phyloP scores from a whole-genome alignment of 768 basidiomycete genomes.

The Lactifluus echinatus region DNA sequence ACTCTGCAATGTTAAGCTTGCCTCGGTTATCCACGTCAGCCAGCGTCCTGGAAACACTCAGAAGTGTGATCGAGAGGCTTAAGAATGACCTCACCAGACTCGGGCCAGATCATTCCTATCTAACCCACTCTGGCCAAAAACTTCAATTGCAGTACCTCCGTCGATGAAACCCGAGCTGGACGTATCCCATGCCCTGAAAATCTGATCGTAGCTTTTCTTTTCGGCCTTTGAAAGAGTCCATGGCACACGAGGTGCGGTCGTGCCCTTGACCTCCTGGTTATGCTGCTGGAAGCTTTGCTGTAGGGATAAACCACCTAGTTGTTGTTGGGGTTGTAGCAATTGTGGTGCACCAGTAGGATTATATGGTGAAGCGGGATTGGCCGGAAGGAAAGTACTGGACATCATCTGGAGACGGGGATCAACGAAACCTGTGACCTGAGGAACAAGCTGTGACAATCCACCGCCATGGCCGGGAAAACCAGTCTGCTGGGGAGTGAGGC shows the following conservation, averaged over 20 bases:
- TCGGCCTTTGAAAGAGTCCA: constrained; percentile 86
- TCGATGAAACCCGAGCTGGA: constrained; percentile 74
- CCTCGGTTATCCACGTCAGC: constrained; percentile 92
- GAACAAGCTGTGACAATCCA: constrained; percentile 40
- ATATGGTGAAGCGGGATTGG: constrained; percentile 52
- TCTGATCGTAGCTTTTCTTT: constrained; percentile 94
- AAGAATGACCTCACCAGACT: constrained; percentile 62
- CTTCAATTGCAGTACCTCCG: constrained; percentile 78
- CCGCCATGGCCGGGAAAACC: constrained; percentile 43
- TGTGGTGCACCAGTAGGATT: constrained; percentile 53
- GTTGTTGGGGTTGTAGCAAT: constrained; percentile 46
- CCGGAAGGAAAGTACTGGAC: constrained; percentile 88
- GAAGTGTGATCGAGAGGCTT: constrained; percentile 5
- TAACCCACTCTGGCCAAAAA: constrained; percentile 90
- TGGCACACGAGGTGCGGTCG: constrained; percentile 57
- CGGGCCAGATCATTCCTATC: constrained; percentile 83
- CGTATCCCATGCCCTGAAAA: constrained; percentile 95
- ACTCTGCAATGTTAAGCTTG: constrained; percentile 91
- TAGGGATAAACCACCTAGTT: constrained; percentile 43
- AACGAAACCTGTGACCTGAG: constrained; percentile 72
- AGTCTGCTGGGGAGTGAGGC: constrained; percentile 45
- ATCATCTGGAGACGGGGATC: constrained; percentile 85
- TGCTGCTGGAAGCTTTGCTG: constrained; percentile 86
- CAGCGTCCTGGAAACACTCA: constrained; percentile 53
- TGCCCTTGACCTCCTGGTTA: constrained; percentile 64